phyloP scores from a whole-genome alignment of 1,284 basidiomycete species.

The Ceratobasidium sp. region DNA sequence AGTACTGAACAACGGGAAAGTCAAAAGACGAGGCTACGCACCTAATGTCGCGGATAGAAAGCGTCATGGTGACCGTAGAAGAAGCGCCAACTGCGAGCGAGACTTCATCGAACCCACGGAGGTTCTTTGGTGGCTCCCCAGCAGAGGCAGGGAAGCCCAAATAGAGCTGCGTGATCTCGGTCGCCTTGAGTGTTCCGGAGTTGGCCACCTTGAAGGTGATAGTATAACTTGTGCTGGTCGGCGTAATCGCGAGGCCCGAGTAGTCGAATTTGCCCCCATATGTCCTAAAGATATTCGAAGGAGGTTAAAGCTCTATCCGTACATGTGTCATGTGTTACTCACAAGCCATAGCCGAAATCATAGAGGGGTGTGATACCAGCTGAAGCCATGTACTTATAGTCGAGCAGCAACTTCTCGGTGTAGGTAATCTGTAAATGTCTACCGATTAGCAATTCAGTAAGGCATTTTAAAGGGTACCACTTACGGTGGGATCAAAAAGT shows the following conservation, averaged over 20 bases:
- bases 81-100: slow-evolving; percentile 38
- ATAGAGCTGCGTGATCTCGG: slow-evolving; percentile 51
- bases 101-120: slow-evolving; percentile 50
- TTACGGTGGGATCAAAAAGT: slow-evolving; percentile 32
- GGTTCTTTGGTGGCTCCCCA: slow-evolving; percentile 51
- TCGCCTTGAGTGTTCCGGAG: slow-evolving; percentile 49
- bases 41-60: slow-evolving; percentile 43
- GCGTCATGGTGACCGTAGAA: slow-evolving; percentile 28
- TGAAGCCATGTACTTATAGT: slow-evolving; percentile 45
- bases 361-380: slow-evolving; percentile 41
- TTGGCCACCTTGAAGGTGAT: slow-evolving; percentile 51
- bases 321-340: neutral
- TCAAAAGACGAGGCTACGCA: neutral
- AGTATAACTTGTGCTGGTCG: slow-evolving; percentile 41
- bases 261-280: slow-evolving; percentile 44
- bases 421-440: slow-evolving; percentile 20
- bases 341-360: slow-evolving; percentile 44
- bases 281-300: slow-evolving; percentile 12
- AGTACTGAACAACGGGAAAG: neutral
- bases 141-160: slow-evolving; percentile 50
- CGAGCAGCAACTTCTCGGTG: slow-evolving; percentile 41
- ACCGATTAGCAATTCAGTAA: neutral
- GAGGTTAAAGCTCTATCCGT: neutral
- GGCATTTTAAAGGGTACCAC: neutral
- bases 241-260: slow-evolving; percentile 20